phyloP scores from a whole-genome alignment of 169 alveolate species.

The Plasmodium relictum region DNA sequence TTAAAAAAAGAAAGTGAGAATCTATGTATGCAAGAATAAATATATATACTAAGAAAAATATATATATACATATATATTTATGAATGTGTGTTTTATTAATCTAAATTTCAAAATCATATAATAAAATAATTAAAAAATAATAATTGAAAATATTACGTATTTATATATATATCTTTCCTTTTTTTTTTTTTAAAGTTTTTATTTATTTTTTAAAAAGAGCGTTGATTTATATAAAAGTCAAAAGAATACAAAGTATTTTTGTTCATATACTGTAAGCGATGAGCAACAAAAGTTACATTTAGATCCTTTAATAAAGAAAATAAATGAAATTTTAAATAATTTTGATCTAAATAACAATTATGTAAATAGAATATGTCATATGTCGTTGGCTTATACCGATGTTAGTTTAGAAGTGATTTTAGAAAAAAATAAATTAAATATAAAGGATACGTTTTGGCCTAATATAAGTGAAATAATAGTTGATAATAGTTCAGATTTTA shows the following conservation, averaged over 20 bases:
- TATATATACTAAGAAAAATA: not conserved
- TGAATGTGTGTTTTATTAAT: too few species aligned
- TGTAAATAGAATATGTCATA: constrained; percentile 44
- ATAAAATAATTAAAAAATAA: too few species aligned
- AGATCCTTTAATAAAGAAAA: constrained; percentile 38
- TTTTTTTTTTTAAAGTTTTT: constrained; percentile 21
- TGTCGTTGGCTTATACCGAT: constrained; percentile 66
- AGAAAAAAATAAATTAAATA: constrained; percentile 27
- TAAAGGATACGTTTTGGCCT: constrained; percentile 24
- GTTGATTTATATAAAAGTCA: constrained; percentile 66
- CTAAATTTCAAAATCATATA: too few species aligned
- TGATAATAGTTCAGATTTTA: not conserved
- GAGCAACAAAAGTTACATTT: constrained; percentile 52
- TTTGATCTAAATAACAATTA: constrained; percentile 39
- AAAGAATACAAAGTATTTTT: constrained; percentile 49
- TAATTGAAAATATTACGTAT: not conserved
- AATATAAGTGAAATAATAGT: constrained; percentile 20
- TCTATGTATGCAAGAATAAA: not conserved
- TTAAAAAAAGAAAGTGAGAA: not conserved
- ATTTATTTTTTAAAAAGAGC: constrained; percentile 23
- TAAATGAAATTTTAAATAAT: constrained; percentile 13
- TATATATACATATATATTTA: constrained; percentile 1
- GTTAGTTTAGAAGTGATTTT: constrained; percentile 19
- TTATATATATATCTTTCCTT: not conserved
- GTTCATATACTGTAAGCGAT: constrained; percentile 42